A percentile compares a stretch with the other conserved stretches of the same genome.
These are phyloP conservation scores for Poteriospumella lacustris DNA, from an alignment of 108 stramenopile genomes.

Conservation along the genomic window DNA sequence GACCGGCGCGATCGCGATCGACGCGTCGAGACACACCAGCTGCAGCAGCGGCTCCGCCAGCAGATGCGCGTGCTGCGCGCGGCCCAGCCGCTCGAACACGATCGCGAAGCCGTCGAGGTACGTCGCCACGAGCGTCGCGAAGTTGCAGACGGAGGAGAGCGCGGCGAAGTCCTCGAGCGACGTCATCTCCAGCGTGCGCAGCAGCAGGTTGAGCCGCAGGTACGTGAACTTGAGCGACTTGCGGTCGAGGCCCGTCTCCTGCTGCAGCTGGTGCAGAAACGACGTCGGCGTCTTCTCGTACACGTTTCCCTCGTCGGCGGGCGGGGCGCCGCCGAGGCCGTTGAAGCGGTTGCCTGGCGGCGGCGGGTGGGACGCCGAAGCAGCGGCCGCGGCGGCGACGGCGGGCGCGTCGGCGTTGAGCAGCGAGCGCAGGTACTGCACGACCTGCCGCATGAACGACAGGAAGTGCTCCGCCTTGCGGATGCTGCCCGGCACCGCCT, in stretches of 20 bases:
- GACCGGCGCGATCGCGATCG: constrained; percentile 90
- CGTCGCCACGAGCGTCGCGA: constrained; percentile 84
- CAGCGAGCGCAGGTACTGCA: constrained; percentile 76
- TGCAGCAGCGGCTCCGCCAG: constrained; percentile 79
- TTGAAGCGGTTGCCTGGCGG: too few species aligned
- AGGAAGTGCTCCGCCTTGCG: constrained; percentile 96
- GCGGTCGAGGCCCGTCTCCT: constrained; percentile 78
- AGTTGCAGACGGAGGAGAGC: constrained; percentile 73
- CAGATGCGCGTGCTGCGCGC: constrained; percentile 36
- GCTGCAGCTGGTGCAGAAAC: constrained; percentile 59
- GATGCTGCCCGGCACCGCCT: constrained; percentile 96
- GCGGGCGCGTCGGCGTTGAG: too few species aligned
- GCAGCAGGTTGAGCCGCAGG: constrained; percentile 77
- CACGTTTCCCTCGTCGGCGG: too few species aligned
- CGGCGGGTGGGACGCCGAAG: too few species aligned
- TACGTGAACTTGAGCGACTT: constrained; percentile 92
- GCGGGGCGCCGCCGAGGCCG: constrained; percentile 16
- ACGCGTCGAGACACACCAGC: constrained; percentile 90
- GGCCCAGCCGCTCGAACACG: constrained; percentile 79
- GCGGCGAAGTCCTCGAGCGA: constrained; percentile 69
- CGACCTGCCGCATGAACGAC: constrained; percentile 84
- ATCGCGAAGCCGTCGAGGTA: constrained; percentile 96
- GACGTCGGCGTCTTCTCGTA: constrained; percentile 80
- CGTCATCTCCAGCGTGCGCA: constrained; percentile 81
- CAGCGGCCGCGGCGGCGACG: too few species aligned